Evolutionary conservation across 208 protist species (phyloP).

Genomic region (Endotrypanum monterogeii): DNA sequence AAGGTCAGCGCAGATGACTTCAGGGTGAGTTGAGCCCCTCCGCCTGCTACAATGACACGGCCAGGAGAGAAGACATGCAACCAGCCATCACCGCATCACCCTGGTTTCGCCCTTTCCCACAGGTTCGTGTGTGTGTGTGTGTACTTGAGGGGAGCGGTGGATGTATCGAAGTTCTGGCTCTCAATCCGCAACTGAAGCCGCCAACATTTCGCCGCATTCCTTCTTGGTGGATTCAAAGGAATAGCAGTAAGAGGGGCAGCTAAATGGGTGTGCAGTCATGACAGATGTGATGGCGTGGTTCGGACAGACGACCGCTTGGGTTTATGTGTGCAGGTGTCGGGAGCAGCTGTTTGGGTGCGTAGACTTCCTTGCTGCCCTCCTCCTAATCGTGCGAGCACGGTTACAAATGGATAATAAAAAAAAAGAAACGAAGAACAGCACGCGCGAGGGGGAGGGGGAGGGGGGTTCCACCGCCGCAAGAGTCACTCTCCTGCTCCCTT

Average conservation of each 20-base stretch:
- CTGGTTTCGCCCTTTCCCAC: no score
- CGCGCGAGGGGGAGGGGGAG: no score
- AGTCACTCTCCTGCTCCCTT: not conserved
- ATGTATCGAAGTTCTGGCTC: not conserved
- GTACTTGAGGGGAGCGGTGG: no score
- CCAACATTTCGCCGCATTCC: conserved; percentile 2
- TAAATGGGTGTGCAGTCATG: not conserved
- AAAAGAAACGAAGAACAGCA: not conserved
- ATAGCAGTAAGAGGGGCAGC: not conserved
- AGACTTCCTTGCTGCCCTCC: no score
- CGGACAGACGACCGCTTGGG: not conserved
- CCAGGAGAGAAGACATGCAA: not conserved
- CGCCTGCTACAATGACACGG: no score
- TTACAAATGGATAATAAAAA: not conserved
- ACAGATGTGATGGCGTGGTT: not conserved
- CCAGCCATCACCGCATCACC: not conserved
- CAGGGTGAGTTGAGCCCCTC: no score
- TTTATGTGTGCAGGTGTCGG: not conserved
- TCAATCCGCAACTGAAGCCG: not conserved
- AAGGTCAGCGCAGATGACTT: no score
- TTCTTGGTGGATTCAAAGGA: conserved; percentile 1
- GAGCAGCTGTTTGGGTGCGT: not conserved
- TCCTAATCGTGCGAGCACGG: not conserved
- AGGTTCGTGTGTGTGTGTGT: no score
- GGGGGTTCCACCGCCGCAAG: not conserved